Conservation (phyloP, 2,329 filamentous ascomycete genomes). For the Diaporthe citri region DNA sequence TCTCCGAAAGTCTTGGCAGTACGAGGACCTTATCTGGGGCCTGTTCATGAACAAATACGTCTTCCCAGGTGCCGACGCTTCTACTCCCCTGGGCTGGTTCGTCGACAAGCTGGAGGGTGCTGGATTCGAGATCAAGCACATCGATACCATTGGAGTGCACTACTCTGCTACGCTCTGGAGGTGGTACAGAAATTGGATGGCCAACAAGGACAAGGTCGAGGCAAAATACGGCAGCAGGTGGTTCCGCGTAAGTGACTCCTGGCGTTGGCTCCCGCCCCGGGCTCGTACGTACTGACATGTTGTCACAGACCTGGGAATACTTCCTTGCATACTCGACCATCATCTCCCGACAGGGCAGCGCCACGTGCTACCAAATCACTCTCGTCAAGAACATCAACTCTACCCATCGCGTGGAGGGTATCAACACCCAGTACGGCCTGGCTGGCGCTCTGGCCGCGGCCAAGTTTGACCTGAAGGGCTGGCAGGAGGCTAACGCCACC, state of each 20-base stretch:
- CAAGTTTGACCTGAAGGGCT: conserved; percentile 52
- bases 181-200: conserved; percentile 99
- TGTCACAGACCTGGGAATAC: conserved; percentile 86
- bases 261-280: neutral
- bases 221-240: conserved; percentile 96
- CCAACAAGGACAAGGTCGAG: conserved; percentile 90
- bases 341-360: conserved; percentile 83
- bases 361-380: conserved; percentile 89
- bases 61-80: conserved; percentile 97
- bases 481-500: conserved; percentile 48
- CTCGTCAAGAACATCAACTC: conserved; percentile 93
- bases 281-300: neutral
- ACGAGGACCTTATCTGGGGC: conserved; percentile 97
- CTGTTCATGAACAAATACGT: conserved; percentile 99
- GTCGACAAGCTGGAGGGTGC: conserved; percentile 86
- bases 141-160: conserved; percentile 96
- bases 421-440: conserved; percentile 77
- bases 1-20: conserved; percentile 95
- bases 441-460: conserved; percentile 64
- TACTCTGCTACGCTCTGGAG: conserved; percentile 97
- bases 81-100: conserved; percentile 90
- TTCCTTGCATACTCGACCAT: conserved; percentile 91
- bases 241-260: conserved; percentile 82
- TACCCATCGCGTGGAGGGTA: conserved; percentile 83
- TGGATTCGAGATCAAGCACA: conserved; percentile 89